Percentiles rank a stretch among this genome's conserved stretches.
Conservation (phyloP, 768 basidiomycete species). For the Tricholoma sp. region DNA sequence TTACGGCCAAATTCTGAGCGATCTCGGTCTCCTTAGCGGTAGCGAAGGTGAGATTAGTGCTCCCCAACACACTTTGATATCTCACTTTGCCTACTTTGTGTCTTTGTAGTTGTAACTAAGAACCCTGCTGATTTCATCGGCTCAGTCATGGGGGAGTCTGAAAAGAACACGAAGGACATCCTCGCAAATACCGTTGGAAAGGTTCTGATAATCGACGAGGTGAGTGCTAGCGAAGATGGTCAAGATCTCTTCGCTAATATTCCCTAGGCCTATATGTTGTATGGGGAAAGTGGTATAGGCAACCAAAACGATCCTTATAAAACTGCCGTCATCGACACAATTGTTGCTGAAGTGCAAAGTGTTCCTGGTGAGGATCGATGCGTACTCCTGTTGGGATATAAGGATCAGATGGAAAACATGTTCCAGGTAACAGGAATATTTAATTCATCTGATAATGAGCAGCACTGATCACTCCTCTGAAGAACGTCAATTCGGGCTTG, state of each 20-base stretch:
- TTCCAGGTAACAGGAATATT: constrained; percentile 42
- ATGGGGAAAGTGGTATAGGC: constrained; percentile 35
- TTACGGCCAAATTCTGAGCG: constrained; percentile 59
- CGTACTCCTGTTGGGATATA: constrained; percentile 62
- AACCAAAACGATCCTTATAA: constrained; percentile 45
- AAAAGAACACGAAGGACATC: constrained; percentile 61
- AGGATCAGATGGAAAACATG: constrained; percentile 67
- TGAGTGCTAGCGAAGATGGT: constrained; percentile 11
- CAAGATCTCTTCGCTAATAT: not conserved
- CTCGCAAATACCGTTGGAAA: constrained; percentile 56
- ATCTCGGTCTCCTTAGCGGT: constrained; percentile 62
- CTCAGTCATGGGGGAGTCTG: constrained; percentile 50
- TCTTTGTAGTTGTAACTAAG: constrained; percentile 51
- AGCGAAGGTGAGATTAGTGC: constrained; percentile 49
- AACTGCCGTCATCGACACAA: constrained; percentile 67
- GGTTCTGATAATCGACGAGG: constrained; percentile 70
- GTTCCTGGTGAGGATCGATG: constrained; percentile 67
- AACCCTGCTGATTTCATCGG: constrained; percentile 72
- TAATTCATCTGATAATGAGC: not conserved
- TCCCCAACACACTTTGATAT: not conserved
- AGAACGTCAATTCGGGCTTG: constrained; percentile 71
- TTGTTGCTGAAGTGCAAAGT: constrained; percentile 71
- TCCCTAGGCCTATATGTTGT: constrained; percentile 64
- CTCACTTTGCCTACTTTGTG: not conserved
- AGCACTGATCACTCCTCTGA: not conserved